phyloP scores from a whole-genome alignment of 1,284 basidiomycete genomes.

The Ustilago shanxiensis region DNA sequence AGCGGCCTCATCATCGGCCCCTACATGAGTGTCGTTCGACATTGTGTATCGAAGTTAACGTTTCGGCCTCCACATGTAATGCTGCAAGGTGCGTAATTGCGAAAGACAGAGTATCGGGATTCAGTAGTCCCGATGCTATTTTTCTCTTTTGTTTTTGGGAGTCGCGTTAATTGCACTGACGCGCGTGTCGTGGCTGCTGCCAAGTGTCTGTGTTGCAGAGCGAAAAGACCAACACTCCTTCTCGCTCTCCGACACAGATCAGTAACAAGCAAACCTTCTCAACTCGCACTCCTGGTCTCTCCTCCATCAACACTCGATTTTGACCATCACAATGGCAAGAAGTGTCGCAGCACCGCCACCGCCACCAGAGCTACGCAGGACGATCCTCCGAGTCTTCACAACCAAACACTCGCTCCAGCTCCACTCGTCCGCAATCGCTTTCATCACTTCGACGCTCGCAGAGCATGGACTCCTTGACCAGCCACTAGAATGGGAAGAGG shows the following conservation, averaged over 20 bases:
- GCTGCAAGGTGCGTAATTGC: conserved; percentile 6
- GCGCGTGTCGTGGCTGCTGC: conserved; percentile 12
- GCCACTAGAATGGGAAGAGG: conserved; percentile 60
- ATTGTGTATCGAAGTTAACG: neutral
- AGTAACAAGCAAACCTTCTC: neutral
- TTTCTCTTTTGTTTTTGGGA: neutral
- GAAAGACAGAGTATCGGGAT: neutral
- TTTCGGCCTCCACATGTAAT: conserved; percentile 15
- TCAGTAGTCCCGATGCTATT: conserved; percentile 4
- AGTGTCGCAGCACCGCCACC: conserved; percentile 5
- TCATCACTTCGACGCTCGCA: conserved; percentile 62
- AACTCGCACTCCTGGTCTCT: no score
- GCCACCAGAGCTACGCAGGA: conserved; percentile 61
- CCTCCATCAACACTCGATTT: neutral
- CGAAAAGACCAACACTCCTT: conserved; percentile 28
- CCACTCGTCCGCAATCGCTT: conserved; percentile 65
- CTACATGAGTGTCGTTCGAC: conserved; percentile 13
- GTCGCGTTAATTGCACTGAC: conserved; percentile 33
- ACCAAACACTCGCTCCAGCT: conserved; percentile 65
- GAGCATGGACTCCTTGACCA: conserved; percentile 61
- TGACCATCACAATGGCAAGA: neutral
- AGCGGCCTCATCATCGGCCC: neutral
- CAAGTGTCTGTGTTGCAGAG: neutral
- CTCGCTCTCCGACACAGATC: neutral
- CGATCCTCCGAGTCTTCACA: conserved; percentile 64